Percentiles rank a stretch among this genome's conserved stretches.
phyloP scores from a whole-genome alignment of 2,329 filamentous ascomycete species.

The Penicillium sp. region DNA sequence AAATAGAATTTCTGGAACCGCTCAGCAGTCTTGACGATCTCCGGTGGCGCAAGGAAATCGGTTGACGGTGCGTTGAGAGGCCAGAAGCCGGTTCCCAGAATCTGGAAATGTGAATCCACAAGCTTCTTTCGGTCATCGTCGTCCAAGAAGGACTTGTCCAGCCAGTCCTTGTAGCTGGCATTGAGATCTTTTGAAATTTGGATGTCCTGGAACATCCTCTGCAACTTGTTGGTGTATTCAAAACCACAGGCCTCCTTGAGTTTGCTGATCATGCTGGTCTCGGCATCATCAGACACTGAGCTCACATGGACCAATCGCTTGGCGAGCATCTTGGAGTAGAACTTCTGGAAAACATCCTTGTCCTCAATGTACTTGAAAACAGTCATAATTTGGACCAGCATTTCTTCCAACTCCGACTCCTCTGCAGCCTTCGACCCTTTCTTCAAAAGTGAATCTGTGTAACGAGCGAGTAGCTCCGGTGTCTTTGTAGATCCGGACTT shows the following conservation, averaged over 20 bases:
- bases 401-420: slow-evolving; percentile 89
- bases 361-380: slow-evolving; percentile 99
- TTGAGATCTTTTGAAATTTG: slow-evolving; percentile 99
- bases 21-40: slow-evolving; percentile 86
- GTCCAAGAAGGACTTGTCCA: slow-evolving; percentile 66
- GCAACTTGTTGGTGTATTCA: slow-evolving; percentile 98
- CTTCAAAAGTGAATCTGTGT: slow-evolving; percentile 88
- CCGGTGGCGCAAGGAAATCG: slow-evolving; percentile 82
- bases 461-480: slow-evolving; percentile 92
- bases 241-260: slow-evolving; percentile 98
- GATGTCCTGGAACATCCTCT: slow-evolving; percentile 99
- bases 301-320: slow-evolving; percentile 93
- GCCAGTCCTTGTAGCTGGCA: slow-evolving; percentile 79
- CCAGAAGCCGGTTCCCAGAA: slow-evolving; percentile 97
- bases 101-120: slow-evolving; percentile 86
- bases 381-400: slow-evolving; percentile 93
- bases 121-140: slow-evolving; percentile 69
- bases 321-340: slow-evolving; percentile 95
- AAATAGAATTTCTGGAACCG: slow-evolving; percentile 91
- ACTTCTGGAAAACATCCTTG: slow-evolving; percentile 99
- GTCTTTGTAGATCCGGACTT: slow-evolving; percentile 92
- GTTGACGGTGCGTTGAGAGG: slow-evolving; percentile 86
- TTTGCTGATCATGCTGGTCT: slow-evolving; percentile 99
- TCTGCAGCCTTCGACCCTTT: slow-evolving; percentile 90
- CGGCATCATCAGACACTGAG: slow-evolving; percentile 94